Conservation (phyloP, 2,329 filamentous ascomycete species). For the Apiospora kogelbergensis region DNA sequence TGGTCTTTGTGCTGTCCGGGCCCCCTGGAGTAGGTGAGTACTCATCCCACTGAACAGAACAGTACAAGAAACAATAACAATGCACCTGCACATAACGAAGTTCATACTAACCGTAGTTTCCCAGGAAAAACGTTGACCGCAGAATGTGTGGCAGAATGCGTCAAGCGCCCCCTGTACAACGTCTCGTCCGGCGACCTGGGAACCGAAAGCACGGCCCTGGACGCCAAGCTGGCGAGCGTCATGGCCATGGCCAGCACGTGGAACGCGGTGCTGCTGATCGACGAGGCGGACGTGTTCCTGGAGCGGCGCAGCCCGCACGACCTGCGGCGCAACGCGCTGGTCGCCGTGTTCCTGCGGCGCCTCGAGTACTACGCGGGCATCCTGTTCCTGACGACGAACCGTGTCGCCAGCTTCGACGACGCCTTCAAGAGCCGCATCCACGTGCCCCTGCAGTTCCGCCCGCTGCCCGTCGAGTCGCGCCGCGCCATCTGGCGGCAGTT, state of each 20-base stretch:
- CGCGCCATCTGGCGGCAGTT: slow-evolving; percentile 27
- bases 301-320: slow-evolving; percentile 31
- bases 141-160: slow-evolving; percentile 36
- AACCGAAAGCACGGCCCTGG: slow-evolving; percentile 22
- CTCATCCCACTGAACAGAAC: slow-evolving; percentile 11
- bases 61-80: slow-evolving; percentile 12
- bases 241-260: slow-evolving; percentile 42
- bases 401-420: slow-evolving; percentile 22
- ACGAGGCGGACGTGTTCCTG: slow-evolving; percentile 32
- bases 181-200: slow-evolving; percentile 33
- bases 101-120: not conserved
- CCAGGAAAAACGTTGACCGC: slow-evolving; percentile 37
- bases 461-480: slow-evolving; percentile 18
- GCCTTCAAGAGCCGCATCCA: slow-evolving; percentile 27
- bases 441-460: slow-evolving; percentile 21
- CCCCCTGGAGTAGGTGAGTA: slow-evolving; percentile 38
- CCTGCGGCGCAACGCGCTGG: slow-evolving; percentile 20
- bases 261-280: slow-evolving; percentile 33
- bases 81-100: not conserved
- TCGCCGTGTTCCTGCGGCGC: slow-evolving; percentile 19
- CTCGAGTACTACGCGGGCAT: slow-evolving; percentile 22
- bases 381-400: slow-evolving; percentile 23
- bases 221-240: slow-evolving; percentile 22
- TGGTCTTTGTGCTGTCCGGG: slow-evolving; percentile 44
- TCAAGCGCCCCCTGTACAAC: slow-evolving; percentile 32